Evolutionary conservation across 176 grass and related monocot genomes (phyloP), one percentile per base, ranked within the genome.

Genomic region (Oropetium thomaeum): DNA sequence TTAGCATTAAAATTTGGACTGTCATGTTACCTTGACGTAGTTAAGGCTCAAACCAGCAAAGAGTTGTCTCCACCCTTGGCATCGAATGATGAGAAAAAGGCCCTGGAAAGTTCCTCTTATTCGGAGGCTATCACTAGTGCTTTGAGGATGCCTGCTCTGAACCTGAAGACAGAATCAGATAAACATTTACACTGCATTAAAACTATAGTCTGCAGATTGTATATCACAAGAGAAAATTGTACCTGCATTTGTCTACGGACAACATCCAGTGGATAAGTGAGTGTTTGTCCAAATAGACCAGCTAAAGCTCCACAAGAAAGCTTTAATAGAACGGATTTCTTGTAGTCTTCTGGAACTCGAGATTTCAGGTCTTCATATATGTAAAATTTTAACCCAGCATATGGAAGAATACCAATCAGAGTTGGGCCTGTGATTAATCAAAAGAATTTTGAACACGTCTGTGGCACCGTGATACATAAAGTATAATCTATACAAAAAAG

Each of bases 231-330:
- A 54, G 22, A 62, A 74, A 74, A 67, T 2, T 48, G 58, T 87
- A 92, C 95, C 86, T 98, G 95, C 95, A 94, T 98, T 81, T 98
- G 95, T 82, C 95, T 86, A 72, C 95, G 88, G 76, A 98, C 87
- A 77, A 98, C 95, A 92, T 98, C 89, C 47, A 98, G 62, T 8
- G 95, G 95, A 68, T 98, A 98, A 69, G 95, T 98, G 55, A 94
- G 95, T 69, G 95, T 94, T 72, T 98, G 95, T 32, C 95, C 95
- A 77, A 98, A 98, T 64, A 98, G 81, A 82, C 91, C 95, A 86
- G 95, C 91, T 86, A 94, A 88, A 74, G 95, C 95, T 77, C 95
- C 95, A 51, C 89, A 95, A 75, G 96, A 82, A 32, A 98, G 89
- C 57, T 90, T 90, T 59, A 98, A 53, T 65, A 81, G 26, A 27